Evolutionary conservation across 306 rosid genomes (phyloP).

Genomic region (Datisca glomerata): DNA sequence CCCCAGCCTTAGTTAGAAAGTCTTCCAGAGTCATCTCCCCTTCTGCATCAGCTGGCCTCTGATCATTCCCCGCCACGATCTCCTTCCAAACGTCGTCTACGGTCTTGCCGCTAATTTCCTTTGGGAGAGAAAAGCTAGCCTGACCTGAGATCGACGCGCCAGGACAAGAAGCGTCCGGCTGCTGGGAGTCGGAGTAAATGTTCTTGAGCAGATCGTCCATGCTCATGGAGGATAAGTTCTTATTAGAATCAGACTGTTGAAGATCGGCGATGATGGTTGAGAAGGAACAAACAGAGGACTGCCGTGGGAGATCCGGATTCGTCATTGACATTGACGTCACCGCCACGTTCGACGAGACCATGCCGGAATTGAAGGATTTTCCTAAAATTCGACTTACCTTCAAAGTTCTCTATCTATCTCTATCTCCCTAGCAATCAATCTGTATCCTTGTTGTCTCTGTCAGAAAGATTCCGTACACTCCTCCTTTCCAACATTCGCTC

Average conservation of each 20-base stretch:
- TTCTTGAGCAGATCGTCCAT: conserved; percentile 75
- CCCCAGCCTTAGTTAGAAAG: conserved; percentile 43
- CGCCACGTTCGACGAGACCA: conserved; percentile 76
- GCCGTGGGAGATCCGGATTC: conserved; percentile 76
- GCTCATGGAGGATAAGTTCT: conserved; percentile 22
- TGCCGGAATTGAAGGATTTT: conserved; percentile 28
- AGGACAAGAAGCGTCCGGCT: conserved; percentile 5
- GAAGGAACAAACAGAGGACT: conserved; percentile 48
- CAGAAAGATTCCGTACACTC: too few species aligned
- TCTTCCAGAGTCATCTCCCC: conserved; percentile 53
- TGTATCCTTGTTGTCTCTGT: too few species aligned
- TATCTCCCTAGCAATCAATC: too few species aligned
- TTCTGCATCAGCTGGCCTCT: neutral
- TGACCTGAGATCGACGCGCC: conserved; percentile 6
- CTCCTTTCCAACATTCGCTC: too few species aligned
- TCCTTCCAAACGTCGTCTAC: conserved; percentile 71
- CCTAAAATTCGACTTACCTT: too few species aligned
- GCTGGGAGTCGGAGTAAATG: conserved; percentile 24
- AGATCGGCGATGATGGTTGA: conserved; percentile 43
- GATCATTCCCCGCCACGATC: conserved; percentile 20
- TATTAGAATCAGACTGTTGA: conserved; percentile 21
- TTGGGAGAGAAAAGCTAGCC: conserved; percentile 9
- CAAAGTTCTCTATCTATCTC: too few species aligned
- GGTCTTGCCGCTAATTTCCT: conserved; percentile 12
- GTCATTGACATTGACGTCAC: conserved; percentile 31